phyloP scores from a whole-genome alignment of 2,329 filamentous ascomycete species.

The Zymoseptoria brevis region DNA sequence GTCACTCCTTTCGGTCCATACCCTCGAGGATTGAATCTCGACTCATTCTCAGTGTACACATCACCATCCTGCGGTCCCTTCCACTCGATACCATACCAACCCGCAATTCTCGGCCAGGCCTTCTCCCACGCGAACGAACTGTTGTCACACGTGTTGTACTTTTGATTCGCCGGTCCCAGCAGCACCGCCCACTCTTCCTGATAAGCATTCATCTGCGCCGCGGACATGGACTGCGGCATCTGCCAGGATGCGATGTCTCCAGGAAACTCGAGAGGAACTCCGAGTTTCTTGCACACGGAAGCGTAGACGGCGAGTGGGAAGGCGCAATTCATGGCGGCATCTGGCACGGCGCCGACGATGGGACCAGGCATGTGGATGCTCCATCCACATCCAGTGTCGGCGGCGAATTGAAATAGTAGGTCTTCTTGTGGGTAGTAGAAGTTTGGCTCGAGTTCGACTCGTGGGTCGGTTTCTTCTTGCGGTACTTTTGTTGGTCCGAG shows the following conservation, averaged over 20 bases:
- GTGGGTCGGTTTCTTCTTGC: slow-evolving; percentile 42
- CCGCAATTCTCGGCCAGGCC: slow-evolving; percentile 43
- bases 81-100: slow-evolving; percentile 36
- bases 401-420: slow-evolving; percentile 37
- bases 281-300: slow-evolving; percentile 36
- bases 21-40: slow-evolving; percentile 20
- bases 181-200: slow-evolving; percentile 46
- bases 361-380: slow-evolving; percentile 42
- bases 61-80: slow-evolving; percentile 21
- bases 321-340: slow-evolving; percentile 45
- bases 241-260: slow-evolving; percentile 42
- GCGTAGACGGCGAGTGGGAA: slow-evolving; percentile 46
- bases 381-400: slow-evolving; percentile 33
- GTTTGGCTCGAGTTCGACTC: slow-evolving; percentile 39
- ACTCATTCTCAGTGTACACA: slow-evolving; percentile 19
- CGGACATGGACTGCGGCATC: slow-evolving; percentile 33
- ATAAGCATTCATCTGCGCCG: slow-evolving; percentile 42
- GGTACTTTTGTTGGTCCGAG: slow-evolving; percentile 40
- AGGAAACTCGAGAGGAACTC: slow-evolving; percentile 38
- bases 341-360: slow-evolving; percentile 44
- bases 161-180: slow-evolving; percentile 35
- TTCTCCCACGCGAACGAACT: slow-evolving; percentile 42
- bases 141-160: slow-evolving; percentile 45
- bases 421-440: slow-evolving; percentile 52
- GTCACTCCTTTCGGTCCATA: slow-evolving; percentile 24